phyloP scores from a whole-genome alignment of 495 filamentous ascomycete genomes.

The Penicillium pancosmium region DNA sequence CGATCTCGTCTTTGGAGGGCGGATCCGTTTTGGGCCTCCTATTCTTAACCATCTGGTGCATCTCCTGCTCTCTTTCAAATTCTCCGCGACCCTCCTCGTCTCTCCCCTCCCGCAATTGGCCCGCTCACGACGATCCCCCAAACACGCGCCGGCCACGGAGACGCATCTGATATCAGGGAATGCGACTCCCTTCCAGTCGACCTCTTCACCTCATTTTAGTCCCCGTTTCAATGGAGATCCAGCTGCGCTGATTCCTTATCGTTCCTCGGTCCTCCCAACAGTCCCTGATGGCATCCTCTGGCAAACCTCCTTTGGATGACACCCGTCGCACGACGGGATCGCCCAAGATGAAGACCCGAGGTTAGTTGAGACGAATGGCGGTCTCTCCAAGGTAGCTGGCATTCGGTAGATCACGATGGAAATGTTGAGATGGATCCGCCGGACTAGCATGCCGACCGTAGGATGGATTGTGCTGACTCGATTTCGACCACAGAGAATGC shows the following conservation, averaged over 20 bases:
- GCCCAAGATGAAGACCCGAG: slow-evolving; percentile 65
- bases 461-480: slow-evolving; percentile 12
- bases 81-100: slow-evolving; percentile 11
- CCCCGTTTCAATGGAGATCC: slow-evolving; percentile 47
- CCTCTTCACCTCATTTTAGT: slow-evolving; percentile 32
- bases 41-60: slow-evolving; percentile 19
- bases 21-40: slow-evolving; percentile 15
- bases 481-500: slow-evolving; percentile 54
- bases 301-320: slow-evolving; percentile 48
- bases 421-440: slow-evolving; percentile 2
- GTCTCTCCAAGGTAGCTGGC: not conserved
- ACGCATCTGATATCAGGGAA: slow-evolving; percentile 36
- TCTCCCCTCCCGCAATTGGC: slow-evolving; percentile 23
- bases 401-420: not conserved
- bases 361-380: slow-evolving; percentile 38
- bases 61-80: slow-evolving; percentile 8
- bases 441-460: slow-evolving; percentile 6
- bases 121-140: slow-evolving; percentile 24
- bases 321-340: slow-evolving; percentile 54
- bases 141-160: slow-evolving; percentile 21
- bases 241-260: slow-evolving; percentile 40
- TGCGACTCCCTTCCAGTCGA: slow-evolving; percentile 43
- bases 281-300: slow-evolving; percentile 45
- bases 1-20: slow-evolving; percentile 21
- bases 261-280: slow-evolving; percentile 35